phyloP scores from a whole-genome alignment of 805 yeast genomes.

The Peterozyma xylosa region DNA sequence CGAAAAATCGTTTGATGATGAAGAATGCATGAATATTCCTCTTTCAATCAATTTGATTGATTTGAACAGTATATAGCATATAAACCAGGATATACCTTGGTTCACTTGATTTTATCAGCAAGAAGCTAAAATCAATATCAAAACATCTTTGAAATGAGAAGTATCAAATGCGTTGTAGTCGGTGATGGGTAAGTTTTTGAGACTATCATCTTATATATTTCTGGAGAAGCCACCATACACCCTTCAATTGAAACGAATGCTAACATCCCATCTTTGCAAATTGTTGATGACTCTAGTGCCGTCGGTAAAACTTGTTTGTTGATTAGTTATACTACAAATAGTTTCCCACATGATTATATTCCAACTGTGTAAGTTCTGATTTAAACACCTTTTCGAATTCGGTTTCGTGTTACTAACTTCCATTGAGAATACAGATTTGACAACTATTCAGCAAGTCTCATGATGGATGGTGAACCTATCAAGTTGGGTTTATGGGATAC shows the following conservation, averaged over 20 bases:
- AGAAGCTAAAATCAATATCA: too few species aligned
- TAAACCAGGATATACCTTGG: too few species aligned
- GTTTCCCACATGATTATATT: conserved; percentile 87
- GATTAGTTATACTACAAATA: conserved; percentile 84
- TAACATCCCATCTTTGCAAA: too few species aligned
- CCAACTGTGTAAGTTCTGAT: conserved; percentile 61
- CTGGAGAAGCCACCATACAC: too few species aligned
- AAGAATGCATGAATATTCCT: neutral
- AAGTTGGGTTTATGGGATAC: conserved; percentile 93
- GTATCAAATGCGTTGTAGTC: conserved; percentile 86
- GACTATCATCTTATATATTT: too few species aligned
- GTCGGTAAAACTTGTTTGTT: conserved; percentile 90
- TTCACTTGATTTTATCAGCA: too few species aligned
- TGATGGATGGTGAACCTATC: conserved; percentile 75
- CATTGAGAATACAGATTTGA: conserved; percentile 41
- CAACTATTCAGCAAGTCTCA: conserved; percentile 80
- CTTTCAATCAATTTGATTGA: neutral
- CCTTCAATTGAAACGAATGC: too few species aligned
- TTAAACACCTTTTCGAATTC: neutral
- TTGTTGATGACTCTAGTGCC: conserved; percentile 37
- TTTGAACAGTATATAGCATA: too few species aligned
- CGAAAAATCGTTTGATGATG: too few species aligned
- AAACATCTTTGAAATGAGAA: conserved; percentile 44
- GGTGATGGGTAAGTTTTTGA: conserved; percentile 64
- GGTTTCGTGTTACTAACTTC: neutral